These are phyloP conservation scores for Podaxis mareebaensis DNA, from an alignment of 768 basidiomycete species.

Conservation along the genomic window DNA sequence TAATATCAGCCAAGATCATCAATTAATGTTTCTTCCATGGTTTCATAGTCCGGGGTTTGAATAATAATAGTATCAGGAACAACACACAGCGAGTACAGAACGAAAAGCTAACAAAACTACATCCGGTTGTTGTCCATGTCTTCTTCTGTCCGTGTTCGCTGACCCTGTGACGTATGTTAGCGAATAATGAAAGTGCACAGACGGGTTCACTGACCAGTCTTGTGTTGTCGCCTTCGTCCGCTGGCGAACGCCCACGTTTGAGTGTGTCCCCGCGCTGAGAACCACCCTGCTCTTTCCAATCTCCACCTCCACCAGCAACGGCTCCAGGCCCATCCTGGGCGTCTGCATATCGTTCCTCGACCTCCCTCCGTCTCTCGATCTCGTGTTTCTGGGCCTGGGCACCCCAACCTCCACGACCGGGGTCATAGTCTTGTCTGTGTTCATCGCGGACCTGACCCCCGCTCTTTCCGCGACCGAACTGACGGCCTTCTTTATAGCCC, in stretches of 20 bases:
- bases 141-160: slow-evolving; percentile 64
- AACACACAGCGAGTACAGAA: slow-evolving; percentile 21
- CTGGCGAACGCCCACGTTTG: slow-evolving; percentile 77
- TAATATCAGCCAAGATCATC: slow-evolving; percentile 29
- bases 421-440: slow-evolving; percentile 95
- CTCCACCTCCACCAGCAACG: slow-evolving; percentile 81
- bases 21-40: slow-evolving; percentile 34
- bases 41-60: slow-evolving; percentile 13
- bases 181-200: too few species aligned
- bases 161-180: slow-evolving; percentile 38
- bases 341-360: slow-evolving; percentile 86
- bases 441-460: slow-evolving; percentile 98
- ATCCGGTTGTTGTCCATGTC: slow-evolving; percentile 70
- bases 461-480: slow-evolving; percentile 96
- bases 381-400: slow-evolving; percentile 79
- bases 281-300: slow-evolving; percentile 74
- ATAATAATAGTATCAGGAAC: slow-evolving; percentile 28
- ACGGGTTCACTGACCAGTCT: slow-evolving; percentile 50
- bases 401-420: slow-evolving; percentile 94
- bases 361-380: slow-evolving; percentile 74
- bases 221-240: slow-evolving; percentile 67
- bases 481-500: slow-evolving; percentile 94
- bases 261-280: slow-evolving; percentile 39
- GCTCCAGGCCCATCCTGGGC: slow-evolving; percentile 77
- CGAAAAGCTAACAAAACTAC: slow-evolving; percentile 35